Conservation (phyloP, 2,329 filamentous ascomycete species). For the Zymoseptoria brevis region DNA sequence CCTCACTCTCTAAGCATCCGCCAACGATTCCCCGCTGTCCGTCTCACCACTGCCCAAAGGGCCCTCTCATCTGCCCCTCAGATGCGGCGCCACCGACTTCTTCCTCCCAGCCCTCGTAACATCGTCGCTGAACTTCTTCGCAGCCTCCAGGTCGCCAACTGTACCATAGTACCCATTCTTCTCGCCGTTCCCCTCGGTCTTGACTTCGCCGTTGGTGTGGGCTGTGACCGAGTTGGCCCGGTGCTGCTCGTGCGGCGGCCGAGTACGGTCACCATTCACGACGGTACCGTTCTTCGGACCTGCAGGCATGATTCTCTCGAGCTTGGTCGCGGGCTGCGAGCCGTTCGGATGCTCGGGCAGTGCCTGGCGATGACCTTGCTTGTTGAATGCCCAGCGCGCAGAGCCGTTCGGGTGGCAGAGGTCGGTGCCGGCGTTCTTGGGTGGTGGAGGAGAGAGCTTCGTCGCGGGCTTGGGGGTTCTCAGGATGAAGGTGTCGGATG, state of each 20-base stretch:
- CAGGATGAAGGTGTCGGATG: background rate
- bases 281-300: background rate
- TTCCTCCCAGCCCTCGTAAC: background rate
- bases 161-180: background rate
- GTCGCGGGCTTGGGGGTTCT: background rate
- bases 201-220: too few relatives aligned
- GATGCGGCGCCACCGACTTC: background rate
- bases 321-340: background rate
- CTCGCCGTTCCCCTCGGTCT: background rate
- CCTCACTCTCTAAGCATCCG: too few relatives aligned
- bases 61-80: background rate
- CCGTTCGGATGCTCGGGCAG: background rate
- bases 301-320: background rate
- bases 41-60: too few relatives aligned
- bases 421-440: background rate
- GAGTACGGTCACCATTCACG: background rate
- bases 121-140: background rate
- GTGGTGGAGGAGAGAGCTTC: background rate
- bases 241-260: background rate
- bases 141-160: background rate
- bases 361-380: background rate
- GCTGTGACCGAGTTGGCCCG: background rate
- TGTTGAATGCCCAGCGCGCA: background rate
- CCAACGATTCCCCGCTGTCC: background rate
- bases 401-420: background rate